These are phyloP conservation scores for Zychaea mexicana DNA, from an alignment of 371 early-diverging fungal species.

Conservation along the genomic window DNA sequence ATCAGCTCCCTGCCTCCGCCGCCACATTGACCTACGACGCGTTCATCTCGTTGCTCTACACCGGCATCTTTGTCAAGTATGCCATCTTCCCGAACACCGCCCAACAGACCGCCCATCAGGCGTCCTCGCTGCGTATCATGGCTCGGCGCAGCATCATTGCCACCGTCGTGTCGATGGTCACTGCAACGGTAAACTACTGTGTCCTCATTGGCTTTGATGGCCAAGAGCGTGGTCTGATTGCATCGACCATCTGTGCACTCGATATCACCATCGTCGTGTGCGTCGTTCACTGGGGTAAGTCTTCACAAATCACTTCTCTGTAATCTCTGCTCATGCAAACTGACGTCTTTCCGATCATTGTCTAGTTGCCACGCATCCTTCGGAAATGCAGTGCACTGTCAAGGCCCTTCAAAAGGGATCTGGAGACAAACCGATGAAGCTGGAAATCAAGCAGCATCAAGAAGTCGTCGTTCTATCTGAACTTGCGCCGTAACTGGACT, in stretches of 20 bases:
- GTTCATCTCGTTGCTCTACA: constrained; percentile 40
- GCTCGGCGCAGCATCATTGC: constrained; percentile 45
- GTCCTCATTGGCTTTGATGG: constrained; percentile 37
- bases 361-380: constrained; percentile 24
- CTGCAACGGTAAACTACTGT: constrained; percentile 35
- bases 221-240: constrained; percentile 28
- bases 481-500: constrained; percentile 14
- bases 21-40: constrained; percentile 39
- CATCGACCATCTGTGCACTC: constrained; percentile 16
- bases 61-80: constrained; percentile 39
- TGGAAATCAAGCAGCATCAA: constrained; percentile 37
- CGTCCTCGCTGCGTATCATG: constrained; percentile 32
- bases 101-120: constrained; percentile 25
- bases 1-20: constrained; percentile 36
- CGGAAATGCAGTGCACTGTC: constrained; percentile 16
- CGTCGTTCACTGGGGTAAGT: constrained; percentile 44
- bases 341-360: neutral
- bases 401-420: constrained; percentile 4
- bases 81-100: constrained; percentile 27
- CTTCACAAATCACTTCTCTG: neutral
- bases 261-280: constrained; percentile 32
- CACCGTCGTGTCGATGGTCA: constrained; percentile 32
- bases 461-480: constrained; percentile 34
- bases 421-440: constrained; percentile 20
- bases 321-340: neutral